Conservation (phyloP, 768 basidiomycete species). For the Kwoniella dejecticola region DNA sequence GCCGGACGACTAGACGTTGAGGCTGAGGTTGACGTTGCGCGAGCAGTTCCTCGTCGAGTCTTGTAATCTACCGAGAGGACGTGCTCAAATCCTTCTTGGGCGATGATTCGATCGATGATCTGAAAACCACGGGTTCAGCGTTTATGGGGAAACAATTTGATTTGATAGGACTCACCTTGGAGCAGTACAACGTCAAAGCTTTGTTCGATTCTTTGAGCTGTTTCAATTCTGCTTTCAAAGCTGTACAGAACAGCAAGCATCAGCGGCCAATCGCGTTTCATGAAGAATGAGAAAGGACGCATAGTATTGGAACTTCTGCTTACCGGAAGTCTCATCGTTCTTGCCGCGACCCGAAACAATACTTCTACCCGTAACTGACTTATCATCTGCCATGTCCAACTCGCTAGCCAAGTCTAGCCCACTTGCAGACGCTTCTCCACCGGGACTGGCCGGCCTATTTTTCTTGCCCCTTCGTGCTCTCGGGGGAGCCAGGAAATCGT, state of each 20-base stretch:
- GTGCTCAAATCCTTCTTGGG: conserved; percentile 91
- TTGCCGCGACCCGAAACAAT: background rate
- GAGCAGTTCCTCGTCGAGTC: conserved; percentile 34
- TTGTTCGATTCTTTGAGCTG: conserved; percentile 93
- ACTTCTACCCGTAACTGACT: conserved; percentile 24
- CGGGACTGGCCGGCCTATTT: conserved; percentile 17
- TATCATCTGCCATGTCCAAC: conserved; percentile 82
- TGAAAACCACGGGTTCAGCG: conserved; percentile 5
- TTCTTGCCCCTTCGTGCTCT: conserved; percentile 7
- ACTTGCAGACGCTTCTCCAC: conserved; percentile 18
- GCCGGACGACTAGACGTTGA: conserved; percentile 8
- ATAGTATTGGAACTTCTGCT: too few relatives aligned
- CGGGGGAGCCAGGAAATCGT: conserved; percentile 15
- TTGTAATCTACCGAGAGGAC: conserved; percentile 83
- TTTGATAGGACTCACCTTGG: conserved; percentile 61
- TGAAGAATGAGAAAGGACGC: too few relatives aligned
- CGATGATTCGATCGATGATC: conserved; percentile 95
- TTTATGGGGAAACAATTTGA: background rate
- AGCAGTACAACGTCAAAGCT: conserved; percentile 89
- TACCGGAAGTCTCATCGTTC: conserved; percentile 16
- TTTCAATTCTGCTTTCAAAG: conserved; percentile 83
- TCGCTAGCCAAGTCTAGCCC: conserved; percentile 67
- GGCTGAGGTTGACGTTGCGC: background rate
- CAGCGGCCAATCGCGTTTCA: too few relatives aligned
- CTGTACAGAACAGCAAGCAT: conserved; percentile 39